phyloP scores from a whole-genome alignment of 805 yeast species.

The Suhomyces sp. region DNA sequence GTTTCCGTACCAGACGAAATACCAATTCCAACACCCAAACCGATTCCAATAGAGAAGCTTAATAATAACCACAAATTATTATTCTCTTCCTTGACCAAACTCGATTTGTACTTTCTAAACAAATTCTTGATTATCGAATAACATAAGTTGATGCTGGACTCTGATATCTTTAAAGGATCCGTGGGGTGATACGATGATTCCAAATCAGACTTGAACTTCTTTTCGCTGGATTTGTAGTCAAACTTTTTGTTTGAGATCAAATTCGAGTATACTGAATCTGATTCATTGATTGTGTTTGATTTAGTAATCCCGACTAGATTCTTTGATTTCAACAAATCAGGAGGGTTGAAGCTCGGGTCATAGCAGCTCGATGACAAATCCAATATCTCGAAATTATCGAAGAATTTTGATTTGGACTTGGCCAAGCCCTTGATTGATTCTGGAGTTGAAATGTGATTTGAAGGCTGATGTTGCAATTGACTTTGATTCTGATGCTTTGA shows the following conservation, averaged over 20 bases:
- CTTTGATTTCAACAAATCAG: not conserved
- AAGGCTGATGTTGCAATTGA: not conserved
- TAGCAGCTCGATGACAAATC: not conserved
- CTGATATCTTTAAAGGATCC: conserved; percentile 32
- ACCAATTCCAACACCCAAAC: conserved; percentile 28
- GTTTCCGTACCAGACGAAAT: conserved; percentile 25
- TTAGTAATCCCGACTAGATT: not conserved
- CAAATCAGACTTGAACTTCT: conserved; percentile 27
- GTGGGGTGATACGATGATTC: conserved; percentile 20
- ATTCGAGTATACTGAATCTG: conserved; percentile 20
- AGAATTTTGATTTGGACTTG: not conserved
- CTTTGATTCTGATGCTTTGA: not conserved
- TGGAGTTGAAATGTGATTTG: too few species aligned
- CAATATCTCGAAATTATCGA: not conserved
- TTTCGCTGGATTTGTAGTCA: conserved; percentile 30
- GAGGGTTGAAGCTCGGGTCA: not conserved
- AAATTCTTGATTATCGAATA: conserved; percentile 13
- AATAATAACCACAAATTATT: conserved; percentile 24
- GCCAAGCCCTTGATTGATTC: not conserved
- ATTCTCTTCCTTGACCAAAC: conserved; percentile 6
- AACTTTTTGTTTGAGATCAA: conserved; percentile 19
- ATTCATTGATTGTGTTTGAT: conserved; percentile 4
- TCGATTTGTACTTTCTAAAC: conserved; percentile 2
- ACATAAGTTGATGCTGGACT: conserved; percentile 17
- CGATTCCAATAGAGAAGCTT: conserved; percentile 36